Percentiles rank a stretch among this genome's conserved stretches.
Conservation (phyloP, 371 early-diverging fungal genomes). For the Rhizopus stolonifer region DNA sequence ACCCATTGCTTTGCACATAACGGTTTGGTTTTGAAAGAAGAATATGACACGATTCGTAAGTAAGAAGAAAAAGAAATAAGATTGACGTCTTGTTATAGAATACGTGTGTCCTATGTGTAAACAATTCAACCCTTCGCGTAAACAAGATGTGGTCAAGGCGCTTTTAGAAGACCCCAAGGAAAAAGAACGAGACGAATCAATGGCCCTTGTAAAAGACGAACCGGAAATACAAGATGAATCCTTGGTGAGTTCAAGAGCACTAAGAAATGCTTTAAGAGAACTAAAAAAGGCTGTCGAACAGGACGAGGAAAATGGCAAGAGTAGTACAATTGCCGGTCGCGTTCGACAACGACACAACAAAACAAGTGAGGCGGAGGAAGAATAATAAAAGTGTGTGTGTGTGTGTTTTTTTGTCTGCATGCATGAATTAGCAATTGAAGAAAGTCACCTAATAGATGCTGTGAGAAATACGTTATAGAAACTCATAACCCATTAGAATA, state of each 20-base stretch:
- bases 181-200: background rate
- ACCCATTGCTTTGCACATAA: conserved; percentile 87
- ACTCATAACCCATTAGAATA: conserved; percentile 73
- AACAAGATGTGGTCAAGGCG: conserved; percentile 1
- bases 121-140: conserved; percentile 31
- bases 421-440: background rate
- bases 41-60: conserved; percentile 73
- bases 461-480: conserved; percentile 81
- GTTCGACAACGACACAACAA: background rate
- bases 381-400: background rate
- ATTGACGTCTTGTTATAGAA: conserved; percentile 8
- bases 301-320: background rate
- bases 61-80: background rate
- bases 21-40: conserved; percentile 84
- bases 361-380: background rate
- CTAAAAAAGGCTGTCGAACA: background rate
- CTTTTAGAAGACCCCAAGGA: background rate
- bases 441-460: conserved; percentile 58
- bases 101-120: conserved; percentile 31
- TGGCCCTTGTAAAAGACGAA: background rate
- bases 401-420: no score
- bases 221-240: background rate
- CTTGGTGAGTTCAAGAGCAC: background rate
- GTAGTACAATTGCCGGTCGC: background rate
- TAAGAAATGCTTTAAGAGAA: background rate